A percentile compares a stretch with the other conserved stretches of the same genome.
These are phyloP conservation scores for Aspergillus fructus DNA, from an alignment of 2,329 filamentous ascomycete species.

Conservation along the genomic window DNA sequence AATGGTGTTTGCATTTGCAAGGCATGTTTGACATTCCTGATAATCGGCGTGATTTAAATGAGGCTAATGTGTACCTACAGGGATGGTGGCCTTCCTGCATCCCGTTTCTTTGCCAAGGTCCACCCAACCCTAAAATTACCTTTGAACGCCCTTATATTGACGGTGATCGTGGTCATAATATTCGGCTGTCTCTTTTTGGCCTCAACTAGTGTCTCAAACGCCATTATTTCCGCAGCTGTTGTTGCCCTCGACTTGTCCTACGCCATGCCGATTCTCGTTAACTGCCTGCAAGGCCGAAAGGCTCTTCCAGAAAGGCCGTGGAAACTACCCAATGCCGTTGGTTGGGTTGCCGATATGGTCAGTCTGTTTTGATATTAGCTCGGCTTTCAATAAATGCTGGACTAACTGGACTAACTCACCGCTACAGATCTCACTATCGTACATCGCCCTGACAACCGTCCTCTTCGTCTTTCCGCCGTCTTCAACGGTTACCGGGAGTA, in stretches of 20 bases:
- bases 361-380: conserved; percentile 11
- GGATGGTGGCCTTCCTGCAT: conserved; percentile 66
- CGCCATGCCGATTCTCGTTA: conserved; percentile 70
- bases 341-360: conserved; percentile 62
- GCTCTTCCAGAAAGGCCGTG: conserved; percentile 64
- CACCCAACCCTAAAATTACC: conserved; percentile 63
- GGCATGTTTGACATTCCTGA: no score
- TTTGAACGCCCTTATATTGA: conserved; percentile 64
- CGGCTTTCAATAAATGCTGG: background rate
- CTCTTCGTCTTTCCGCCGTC: conserved; percentile 73
- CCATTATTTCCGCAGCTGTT: conserved; percentile 69
- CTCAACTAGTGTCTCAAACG: conserved; percentile 65
- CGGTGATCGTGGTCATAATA: conserved; percentile 60
- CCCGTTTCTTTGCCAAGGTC: conserved; percentile 59
- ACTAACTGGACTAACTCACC: background rate
- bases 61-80: conserved; percentile 21
- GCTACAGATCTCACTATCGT: conserved; percentile 55
- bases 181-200: conserved; percentile 71
- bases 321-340: conserved; percentile 53
- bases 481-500: conserved; percentile 61
- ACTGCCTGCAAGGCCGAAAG: conserved; percentile 64
- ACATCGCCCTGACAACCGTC: conserved; percentile 69
- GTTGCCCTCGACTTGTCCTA: conserved; percentile 72
- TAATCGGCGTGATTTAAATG: no score
- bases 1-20: conserved; percentile 36